phyloP scores from a whole-genome alignment of 305 asterid genomes.

The Solanum aculeatissimum region DNA sequence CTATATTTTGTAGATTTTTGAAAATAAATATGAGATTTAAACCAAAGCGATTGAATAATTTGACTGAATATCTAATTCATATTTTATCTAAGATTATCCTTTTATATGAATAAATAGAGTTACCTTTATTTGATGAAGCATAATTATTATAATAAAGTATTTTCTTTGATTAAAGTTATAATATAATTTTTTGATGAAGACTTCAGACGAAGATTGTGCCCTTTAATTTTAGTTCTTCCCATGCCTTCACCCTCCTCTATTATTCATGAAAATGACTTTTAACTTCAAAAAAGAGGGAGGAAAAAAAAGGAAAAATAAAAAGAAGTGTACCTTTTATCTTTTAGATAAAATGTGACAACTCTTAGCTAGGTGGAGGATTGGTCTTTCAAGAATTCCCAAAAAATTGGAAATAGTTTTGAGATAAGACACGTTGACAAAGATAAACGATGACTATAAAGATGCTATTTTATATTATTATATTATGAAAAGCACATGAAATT shows the following conservation, averaged over 20 bases:
- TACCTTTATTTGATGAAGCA: background rate
- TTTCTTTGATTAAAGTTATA: background rate
- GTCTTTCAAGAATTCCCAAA: background rate
- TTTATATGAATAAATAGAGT: background rate
- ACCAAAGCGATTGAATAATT: background rate
- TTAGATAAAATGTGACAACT: background rate
- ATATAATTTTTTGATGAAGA: background rate
- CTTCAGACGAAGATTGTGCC: background rate
- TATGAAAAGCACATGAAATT: background rate
- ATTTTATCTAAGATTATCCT: background rate
- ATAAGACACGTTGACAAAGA: background rate
- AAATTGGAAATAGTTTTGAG: background rate
- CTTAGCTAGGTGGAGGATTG: background rate
- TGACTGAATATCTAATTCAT: background rate
- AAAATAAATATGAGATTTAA: accelerated
- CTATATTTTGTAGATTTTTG: accelerated
- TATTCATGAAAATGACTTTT: background rate
- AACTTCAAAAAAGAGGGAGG: background rate
- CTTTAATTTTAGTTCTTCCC: background rate
- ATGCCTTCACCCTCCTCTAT: background rate
- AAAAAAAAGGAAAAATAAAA: background rate
- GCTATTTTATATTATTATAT: background rate
- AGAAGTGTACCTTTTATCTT: background rate
- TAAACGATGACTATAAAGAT: background rate
- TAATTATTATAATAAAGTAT: background rate